These are phyloP conservation scores for Triticum dicoccoides DNA, from an alignment of 176 grass and related monocot genomes.

Conservation along the genomic window DNA sequence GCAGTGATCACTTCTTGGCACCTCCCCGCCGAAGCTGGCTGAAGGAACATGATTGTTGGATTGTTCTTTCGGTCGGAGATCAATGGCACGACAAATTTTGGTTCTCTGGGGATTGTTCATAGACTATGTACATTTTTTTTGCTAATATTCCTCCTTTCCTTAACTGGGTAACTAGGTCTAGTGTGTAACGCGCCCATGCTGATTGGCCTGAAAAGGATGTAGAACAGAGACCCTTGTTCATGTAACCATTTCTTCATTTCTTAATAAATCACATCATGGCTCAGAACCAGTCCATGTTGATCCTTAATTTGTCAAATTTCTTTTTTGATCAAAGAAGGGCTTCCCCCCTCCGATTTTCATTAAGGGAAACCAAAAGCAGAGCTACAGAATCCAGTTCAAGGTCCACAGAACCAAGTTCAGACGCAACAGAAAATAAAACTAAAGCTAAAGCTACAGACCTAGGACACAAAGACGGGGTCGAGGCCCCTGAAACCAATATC, in stretches of 20 bases:
- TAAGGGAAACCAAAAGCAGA: too few species aligned
- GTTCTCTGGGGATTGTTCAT: slow-evolving; percentile 14
- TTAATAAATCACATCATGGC: neutral
- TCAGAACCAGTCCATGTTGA: neutral
- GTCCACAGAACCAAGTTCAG: too few species aligned
- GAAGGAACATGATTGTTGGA: neutral
- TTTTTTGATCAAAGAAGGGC: too few species aligned
- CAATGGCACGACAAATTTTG: neutral
- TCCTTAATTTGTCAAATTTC: neutral
- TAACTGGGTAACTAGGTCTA: neutral
- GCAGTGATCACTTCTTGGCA: slow-evolving; percentile 3
- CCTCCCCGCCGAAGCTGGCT: too few species aligned
- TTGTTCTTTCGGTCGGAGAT: neutral
- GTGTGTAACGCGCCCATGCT: neutral
- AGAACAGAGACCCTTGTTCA: neutral
- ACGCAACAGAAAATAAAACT: too few species aligned
- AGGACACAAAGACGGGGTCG: too few species aligned
- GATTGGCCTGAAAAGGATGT: slow-evolving; percentile 1
- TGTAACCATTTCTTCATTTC: slow-evolving; percentile 10
- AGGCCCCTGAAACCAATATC: too few species aligned
- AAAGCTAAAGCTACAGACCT: too few species aligned
- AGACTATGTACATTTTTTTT: neutral
- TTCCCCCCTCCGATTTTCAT: too few species aligned
- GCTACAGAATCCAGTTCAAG: too few species aligned
- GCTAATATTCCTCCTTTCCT: neutral